Evolutionary conservation across 2,329 filamentous ascomycete species (phyloP), one percentile per base, ranked within the genome.

Genomic region (Ophiocordyceps unilateralis): DNA sequence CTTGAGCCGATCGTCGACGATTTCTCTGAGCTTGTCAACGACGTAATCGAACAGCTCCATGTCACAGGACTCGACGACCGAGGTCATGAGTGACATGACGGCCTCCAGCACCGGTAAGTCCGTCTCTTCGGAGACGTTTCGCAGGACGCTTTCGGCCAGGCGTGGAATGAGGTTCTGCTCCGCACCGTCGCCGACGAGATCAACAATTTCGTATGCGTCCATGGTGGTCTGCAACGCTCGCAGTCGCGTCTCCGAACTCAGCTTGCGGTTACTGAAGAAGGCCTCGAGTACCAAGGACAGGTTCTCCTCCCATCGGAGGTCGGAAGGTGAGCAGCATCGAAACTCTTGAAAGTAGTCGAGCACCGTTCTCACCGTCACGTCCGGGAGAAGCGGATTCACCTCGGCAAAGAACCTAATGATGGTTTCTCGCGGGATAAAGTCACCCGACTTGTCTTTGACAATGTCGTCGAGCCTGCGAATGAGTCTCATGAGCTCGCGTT

Each of bases 261-360:
- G 72, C 11, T 59, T 63, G 26, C 66, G 67, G 51, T 83, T 74
- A 37, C 70, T 69, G 50, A 83, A 77, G 52, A 86, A 80, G 1
- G 70, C 69, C 19, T 72, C 64, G 15, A 84, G 56, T 1, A 86
- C 68, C 22, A 74, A 60, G 15, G 64, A 62, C 43, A 81, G 65
- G 42, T 83, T 81, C 2, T 69, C 61, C 47, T 81, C 69, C 82
- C 81, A 87, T 30, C 74, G 65, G 40, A 69, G 59, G 50, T 84
- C 79, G 0, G 81, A 83, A 2, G 82, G 82, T 39, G 79, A 81
- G 51, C 83, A 82, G 51, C 76, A 78, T 39, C 79, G 69, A 48
- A 81, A 80, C 43, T 83, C 74, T 44, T 72, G 70, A 48, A 80
- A 82, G 54, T 83, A 76, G 39, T 76, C 70, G 38, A 86, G 68